phyloP scores from a whole-genome alignment of 1,139 yeast genomes.

The Candida sp. region DNA sequence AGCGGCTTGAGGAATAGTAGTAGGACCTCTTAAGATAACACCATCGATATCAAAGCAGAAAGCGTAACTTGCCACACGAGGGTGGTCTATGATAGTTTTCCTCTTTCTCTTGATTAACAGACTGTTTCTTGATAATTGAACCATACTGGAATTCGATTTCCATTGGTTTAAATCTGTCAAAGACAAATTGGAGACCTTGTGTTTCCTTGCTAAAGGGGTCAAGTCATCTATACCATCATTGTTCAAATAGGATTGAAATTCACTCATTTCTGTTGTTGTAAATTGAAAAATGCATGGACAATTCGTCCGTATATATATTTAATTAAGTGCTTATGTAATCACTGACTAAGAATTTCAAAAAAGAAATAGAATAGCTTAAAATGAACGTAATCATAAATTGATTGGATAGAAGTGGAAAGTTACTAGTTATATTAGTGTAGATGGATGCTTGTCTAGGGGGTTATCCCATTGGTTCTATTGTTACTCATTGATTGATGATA shows the following conservation, averaged over 20 bases:
- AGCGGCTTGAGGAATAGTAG: slow-evolving; percentile 73
- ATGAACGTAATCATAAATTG: too few relatives aligned
- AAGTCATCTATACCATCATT: slow-evolving; percentile 70
- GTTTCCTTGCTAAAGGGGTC: slow-evolving; percentile 58
- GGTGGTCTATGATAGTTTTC: slow-evolving; percentile 58
- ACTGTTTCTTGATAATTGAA: slow-evolving; percentile 49
- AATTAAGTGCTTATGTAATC: background rate
- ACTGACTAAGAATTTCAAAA: background rate
- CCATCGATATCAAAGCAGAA: slow-evolving; percentile 90
- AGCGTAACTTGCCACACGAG: slow-evolving; percentile 75
- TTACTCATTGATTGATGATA: too few relatives aligned
- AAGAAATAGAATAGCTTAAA: too few relatives aligned
- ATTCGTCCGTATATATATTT: background rate
- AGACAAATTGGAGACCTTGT: slow-evolving; percentile 67
- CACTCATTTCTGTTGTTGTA: slow-evolving; percentile 6
- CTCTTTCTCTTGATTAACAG: slow-evolving; percentile 49
- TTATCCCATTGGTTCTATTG: too few relatives aligned
- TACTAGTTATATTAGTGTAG: too few relatives aligned
- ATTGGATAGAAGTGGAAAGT: too few relatives aligned
- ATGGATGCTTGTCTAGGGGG: too few relatives aligned
- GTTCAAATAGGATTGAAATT: slow-evolving; percentile 55
- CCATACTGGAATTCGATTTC: slow-evolving; percentile 46
- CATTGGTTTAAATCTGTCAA: slow-evolving; percentile 64
- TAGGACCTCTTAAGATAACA: slow-evolving; percentile 75
- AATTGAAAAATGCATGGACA: background rate